phyloP scores from a whole-genome alignment of 192 early-diverging fungal genomes.

The Lunasporangiospora selenospora region DNA sequence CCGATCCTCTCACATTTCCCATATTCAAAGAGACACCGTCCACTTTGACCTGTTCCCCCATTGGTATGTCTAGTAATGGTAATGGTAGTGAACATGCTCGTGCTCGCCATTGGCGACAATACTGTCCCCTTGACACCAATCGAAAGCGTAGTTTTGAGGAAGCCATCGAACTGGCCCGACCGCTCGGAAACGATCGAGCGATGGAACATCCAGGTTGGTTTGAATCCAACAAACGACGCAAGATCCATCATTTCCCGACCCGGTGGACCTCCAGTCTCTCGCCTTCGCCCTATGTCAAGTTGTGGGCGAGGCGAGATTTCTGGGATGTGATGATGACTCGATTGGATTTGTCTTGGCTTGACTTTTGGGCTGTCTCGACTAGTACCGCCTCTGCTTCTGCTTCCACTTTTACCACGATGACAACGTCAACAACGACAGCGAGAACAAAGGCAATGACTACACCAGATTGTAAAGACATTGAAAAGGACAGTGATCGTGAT shows the following conservation, averaged over 20 bases:
- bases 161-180: slow-evolving; percentile 30
- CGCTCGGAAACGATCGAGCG: slow-evolving; percentile 27
- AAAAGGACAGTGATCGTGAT: too few species aligned
- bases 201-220: slow-evolving; percentile 21
- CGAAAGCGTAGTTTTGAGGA: slow-evolving; percentile 36
- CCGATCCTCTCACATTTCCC: not conserved
- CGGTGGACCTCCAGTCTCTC: slow-evolving; percentile 36
- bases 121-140: slow-evolving; percentile 1
- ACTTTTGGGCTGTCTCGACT: slow-evolving; percentile 16
- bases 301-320: slow-evolving; percentile 30
- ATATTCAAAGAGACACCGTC: too few species aligned
- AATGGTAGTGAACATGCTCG: too few species aligned
- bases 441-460: too few species aligned
- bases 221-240: slow-evolving; percentile 38
- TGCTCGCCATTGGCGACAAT: not conserved
- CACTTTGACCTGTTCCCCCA: too few species aligned
- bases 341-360: slow-evolving; percentile 26
- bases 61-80: too few species aligned
- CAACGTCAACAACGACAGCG: too few species aligned
- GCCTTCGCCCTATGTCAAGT: slow-evolving; percentile 22
- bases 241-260: slow-evolving; percentile 41
- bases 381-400: too few species aligned
- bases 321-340: slow-evolving; percentile 40
- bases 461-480: too few species aligned
- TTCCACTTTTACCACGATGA: too few species aligned